These are phyloP conservation scores for Echites panduratus DNA, from an alignment of 257 asterid species.

Conservation along the genomic window DNA sequence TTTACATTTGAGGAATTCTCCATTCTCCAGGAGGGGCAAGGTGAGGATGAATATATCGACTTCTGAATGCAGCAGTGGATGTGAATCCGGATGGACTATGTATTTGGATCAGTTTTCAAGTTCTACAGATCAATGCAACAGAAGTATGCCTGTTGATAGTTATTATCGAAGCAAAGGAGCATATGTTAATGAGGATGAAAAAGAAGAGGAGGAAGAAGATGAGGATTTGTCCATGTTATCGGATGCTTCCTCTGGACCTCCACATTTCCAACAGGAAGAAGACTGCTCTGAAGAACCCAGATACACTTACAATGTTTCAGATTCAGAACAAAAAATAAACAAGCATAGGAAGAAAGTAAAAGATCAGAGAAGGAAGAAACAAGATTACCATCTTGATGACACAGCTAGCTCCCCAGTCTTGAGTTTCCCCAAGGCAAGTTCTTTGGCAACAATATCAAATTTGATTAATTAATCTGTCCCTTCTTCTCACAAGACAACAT, in stretches of 20 bases:
- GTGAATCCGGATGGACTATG: conserved; percentile 94
- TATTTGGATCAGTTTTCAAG: conserved; percentile 67
- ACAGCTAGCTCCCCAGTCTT: conserved; percentile 80
- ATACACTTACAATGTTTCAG: conserved; percentile 9
- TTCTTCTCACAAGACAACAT: not conserved
- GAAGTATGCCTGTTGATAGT: conserved; percentile 15
- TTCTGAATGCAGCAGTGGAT: conserved; percentile 69
- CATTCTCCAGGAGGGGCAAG: not conserved
- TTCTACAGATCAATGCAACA: conserved; percentile 30
- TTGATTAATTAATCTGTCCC: not conserved
- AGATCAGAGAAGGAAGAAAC: conserved; percentile 20
- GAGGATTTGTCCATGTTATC: conserved; percentile 81
- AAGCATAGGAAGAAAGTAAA: conserved; percentile 26
- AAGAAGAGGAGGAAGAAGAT: conserved; percentile 43
- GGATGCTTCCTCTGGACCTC: conserved; percentile 94
- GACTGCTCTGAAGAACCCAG: conserved; percentile 21
- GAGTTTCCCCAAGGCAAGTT: conserved; percentile 46
- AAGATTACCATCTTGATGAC: conserved; percentile 62
- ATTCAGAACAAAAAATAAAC: conserved; percentile 20
- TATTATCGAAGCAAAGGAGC: conserved; percentile 17
- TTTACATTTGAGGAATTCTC: not conserved
- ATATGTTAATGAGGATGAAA: conserved; percentile 18
- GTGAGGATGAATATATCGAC: conserved; percentile 52
- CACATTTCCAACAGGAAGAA: conserved; percentile 35
- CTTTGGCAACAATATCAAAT: not conserved